Evolutionary conservation across 768 basidiomycete species (phyloP).

Genomic region (Mycena indigotica): DNA sequence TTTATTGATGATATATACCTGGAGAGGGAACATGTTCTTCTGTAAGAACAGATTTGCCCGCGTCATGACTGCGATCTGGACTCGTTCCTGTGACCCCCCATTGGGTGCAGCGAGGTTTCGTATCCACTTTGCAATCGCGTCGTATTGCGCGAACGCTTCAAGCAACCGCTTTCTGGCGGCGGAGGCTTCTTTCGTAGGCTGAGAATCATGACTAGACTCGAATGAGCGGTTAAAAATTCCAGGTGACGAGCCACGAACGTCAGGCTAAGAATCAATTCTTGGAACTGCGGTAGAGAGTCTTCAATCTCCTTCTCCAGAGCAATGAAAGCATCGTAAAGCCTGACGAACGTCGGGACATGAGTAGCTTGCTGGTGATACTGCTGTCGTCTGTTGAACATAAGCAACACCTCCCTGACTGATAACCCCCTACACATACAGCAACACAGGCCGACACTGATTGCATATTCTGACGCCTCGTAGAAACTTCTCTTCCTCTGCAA

Average conservation of each 20-base stretch:
- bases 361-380: slow-evolving; percentile 72
- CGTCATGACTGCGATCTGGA: slow-evolving; percentile 79
- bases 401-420: slow-evolving; percentile 6
- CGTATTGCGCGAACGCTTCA: slow-evolving; percentile 86
- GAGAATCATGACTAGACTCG: slow-evolving; percentile 40
- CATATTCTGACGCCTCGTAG: slow-evolving; percentile 89
- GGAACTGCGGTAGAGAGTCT: slow-evolving; percentile 81
- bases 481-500: slow-evolving; percentile 76
- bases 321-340: slow-evolving; percentile 75
- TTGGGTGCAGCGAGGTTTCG: slow-evolving; percentile 65
- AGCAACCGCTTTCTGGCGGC: slow-evolving; percentile 78
- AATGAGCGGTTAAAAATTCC: not conserved
- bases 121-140: slow-evolving; percentile 85
- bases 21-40: slow-evolving; percentile 87
- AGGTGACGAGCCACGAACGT: slow-evolving; percentile 49
- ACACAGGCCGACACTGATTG: slow-evolving; percentile 74
- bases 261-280: slow-evolving; percentile 76
- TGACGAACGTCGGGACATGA: slow-evolving; percentile 61
- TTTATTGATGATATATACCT: slow-evolving; percentile 42
- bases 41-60: slow-evolving; percentile 81
- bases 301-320: slow-evolving; percentile 88
- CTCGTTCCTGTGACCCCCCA: slow-evolving; percentile 74
- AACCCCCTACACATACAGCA: slow-evolving; percentile 63
- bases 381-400: slow-evolving; percentile 60
- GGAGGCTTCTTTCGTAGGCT: slow-evolving; percentile 68